phyloP scores from a whole-genome alignment of 2,329 filamentous ascomycete genomes.

The Phaeosphaeria sp. region DNA sequence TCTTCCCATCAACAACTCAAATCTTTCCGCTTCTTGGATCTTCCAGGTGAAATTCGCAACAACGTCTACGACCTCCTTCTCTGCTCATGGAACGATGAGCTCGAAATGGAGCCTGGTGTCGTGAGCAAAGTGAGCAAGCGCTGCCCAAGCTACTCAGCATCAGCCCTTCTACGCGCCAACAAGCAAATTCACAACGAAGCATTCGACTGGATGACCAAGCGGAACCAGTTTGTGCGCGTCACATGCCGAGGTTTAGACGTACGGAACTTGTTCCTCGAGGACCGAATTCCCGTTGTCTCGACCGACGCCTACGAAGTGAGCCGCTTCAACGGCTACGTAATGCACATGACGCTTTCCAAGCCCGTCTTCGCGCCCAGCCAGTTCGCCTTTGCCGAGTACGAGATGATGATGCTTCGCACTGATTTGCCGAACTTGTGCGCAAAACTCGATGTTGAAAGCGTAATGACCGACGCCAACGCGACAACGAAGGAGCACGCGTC shows the following conservation, averaged over 20 bases:
- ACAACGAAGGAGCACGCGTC: slow-evolving; percentile 26
- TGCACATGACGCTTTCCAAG: slow-evolving; percentile 35
- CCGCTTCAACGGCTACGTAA: slow-evolving; percentile 32
- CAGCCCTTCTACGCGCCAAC: slow-evolving; percentile 31
- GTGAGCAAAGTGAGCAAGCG: slow-evolving; percentile 27
- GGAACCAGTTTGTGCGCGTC: slow-evolving; percentile 31
- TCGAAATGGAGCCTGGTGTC: slow-evolving; percentile 20
- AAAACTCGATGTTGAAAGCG: slow-evolving; percentile 32
- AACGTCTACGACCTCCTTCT: slow-evolving; percentile 33
- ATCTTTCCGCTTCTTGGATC: slow-evolving; percentile 34
- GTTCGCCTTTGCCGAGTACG: slow-evolving; percentile 27
- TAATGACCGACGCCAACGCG: slow-evolving; percentile 32
- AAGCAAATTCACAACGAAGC: slow-evolving; percentile 37
- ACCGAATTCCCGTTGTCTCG: slow-evolving; percentile 28
- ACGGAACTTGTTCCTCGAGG: slow-evolving; percentile 25
- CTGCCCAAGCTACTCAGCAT: slow-evolving; percentile 23
- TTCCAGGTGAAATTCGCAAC: slow-evolving; percentile 35
- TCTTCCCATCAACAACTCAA: slow-evolving; percentile 17
- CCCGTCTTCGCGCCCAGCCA: slow-evolving; percentile 18
- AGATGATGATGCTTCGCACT: slow-evolving; percentile 33
- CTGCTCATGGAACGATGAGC: slow-evolving; percentile 33
- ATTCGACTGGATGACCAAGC: slow-evolving; percentile 29
- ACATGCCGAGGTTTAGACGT: slow-evolving; percentile 31
- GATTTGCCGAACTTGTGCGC: slow-evolving; percentile 29
- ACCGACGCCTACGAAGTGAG: slow-evolving; percentile 19